A percentile compares a stretch with the other conserved stretches of the same genome.
Conservation (phyloP, 1,284 basidiomycete genomes). For the Sparassis latifolia region DNA sequence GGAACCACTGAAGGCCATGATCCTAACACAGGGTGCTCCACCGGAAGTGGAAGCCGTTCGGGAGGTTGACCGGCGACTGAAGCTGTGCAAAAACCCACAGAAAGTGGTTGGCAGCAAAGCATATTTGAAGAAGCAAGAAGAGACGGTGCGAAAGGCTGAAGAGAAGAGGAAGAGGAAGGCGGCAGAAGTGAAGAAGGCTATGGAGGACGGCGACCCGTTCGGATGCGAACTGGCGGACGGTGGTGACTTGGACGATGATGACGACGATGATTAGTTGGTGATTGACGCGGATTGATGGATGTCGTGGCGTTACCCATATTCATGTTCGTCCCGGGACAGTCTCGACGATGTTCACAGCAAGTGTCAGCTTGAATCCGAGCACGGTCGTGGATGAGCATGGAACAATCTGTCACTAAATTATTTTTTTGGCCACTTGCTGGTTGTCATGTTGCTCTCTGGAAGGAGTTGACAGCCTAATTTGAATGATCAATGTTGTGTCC, state of each 20-base stretch:
- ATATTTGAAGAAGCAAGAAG: conserved; percentile 58
- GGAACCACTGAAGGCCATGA: conserved; percentile 49
- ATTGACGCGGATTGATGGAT: background rate
- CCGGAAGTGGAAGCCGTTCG: conserved; percentile 81
- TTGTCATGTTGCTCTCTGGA: no score
- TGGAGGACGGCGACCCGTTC: conserved; percentile 60
- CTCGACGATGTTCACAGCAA: background rate
- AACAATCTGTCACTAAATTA: background rate
- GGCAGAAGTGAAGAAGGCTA: conserved; percentile 41
- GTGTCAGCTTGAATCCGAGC: background rate
- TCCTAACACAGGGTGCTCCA: conserved; percentile 49
- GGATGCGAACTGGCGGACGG: conserved; percentile 41
- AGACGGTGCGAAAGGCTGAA: conserved; percentile 57
- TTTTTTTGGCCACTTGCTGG: no score
- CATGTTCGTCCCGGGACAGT: no score
- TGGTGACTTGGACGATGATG: conserved; percentile 41
- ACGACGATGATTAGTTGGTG: conserved; percentile 24
- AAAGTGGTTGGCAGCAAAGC: conserved; percentile 84
- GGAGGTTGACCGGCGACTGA: conserved; percentile 80
- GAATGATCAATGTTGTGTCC: no score
- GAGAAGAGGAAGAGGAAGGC: conserved; percentile 65
- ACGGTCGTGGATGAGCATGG: background rate
- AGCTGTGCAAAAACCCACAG: conserved; percentile 88
- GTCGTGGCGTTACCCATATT: no score
- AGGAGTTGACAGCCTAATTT: no score